A percentile compares a stretch with the other conserved stretches of the same genome.
These are phyloP conservation scores for Cichorium intybus DNA, from an alignment of 140 eudicot genomes.

Conservation along the genomic window DNA sequence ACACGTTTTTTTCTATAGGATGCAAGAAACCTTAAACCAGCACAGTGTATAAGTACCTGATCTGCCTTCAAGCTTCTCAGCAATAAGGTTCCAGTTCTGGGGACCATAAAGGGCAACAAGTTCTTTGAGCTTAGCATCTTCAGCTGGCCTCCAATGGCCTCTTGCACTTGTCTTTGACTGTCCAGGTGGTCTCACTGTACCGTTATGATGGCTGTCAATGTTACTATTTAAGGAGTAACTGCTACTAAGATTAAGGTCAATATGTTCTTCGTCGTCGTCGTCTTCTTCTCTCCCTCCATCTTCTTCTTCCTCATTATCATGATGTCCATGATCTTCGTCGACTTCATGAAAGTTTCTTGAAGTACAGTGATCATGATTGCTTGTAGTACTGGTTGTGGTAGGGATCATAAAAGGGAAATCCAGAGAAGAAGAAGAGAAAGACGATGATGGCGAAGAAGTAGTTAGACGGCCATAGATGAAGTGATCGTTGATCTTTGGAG, in stretches of 20 bases:
- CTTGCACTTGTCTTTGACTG: slow-evolving; percentile 62
- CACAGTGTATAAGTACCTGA: slow-evolving; percentile 49
- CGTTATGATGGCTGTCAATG: slow-evolving; percentile 17
- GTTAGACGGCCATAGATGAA: slow-evolving; percentile 19
- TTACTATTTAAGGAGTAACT: slow-evolving; percentile 16
- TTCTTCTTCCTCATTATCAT: background rate
- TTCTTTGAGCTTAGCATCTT: slow-evolving; percentile 78
- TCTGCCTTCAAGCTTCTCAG: slow-evolving; percentile 83
- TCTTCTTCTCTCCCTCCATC: slow-evolving; percentile 6
- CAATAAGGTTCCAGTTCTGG: slow-evolving; percentile 96
- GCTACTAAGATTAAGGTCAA: slow-evolving; percentile 21
- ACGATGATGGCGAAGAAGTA: slow-evolving; percentile 17
- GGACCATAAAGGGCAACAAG: slow-evolving; percentile 94
- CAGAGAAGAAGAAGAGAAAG: slow-evolving; percentile 16
- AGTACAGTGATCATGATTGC: slow-evolving; percentile 15
- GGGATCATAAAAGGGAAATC: background rate
- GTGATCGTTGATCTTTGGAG: slow-evolving; percentile 21
- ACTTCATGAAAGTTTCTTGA: slow-evolving; percentile 25
- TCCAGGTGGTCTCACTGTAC: slow-evolving; percentile 32
- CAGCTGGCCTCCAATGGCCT: slow-evolving; percentile 98
- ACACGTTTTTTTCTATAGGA: background rate
- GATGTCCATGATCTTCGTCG: slow-evolving; percentile 10
- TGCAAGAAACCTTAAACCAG: background rate
- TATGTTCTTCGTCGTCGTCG: slow-evolving; percentile 12
- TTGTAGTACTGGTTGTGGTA: background rate